A percentile compares a stretch with the other conserved stretches of the same genome.
phyloP scores from a whole-genome alignment of 306 rosid species.

The Vachellia pachyceras region DNA sequence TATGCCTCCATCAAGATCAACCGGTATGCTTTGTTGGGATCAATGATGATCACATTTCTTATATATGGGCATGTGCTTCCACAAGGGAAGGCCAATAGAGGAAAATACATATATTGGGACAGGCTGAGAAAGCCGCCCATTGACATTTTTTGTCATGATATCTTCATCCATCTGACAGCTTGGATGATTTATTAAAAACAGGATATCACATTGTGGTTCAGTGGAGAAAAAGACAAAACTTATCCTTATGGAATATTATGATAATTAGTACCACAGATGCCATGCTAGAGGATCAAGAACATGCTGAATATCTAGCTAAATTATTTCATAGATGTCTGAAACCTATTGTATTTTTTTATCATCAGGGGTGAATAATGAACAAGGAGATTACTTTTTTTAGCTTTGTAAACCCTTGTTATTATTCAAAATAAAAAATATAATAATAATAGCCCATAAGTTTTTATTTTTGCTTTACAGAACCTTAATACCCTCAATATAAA shows the following conservation, averaged over 20 bases:
- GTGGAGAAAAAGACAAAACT: constrained; percentile 68
- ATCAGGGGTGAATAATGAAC: no score
- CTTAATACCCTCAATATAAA: no score
- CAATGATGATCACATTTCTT: not conserved
- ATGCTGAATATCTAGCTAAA: no score
- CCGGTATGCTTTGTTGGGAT: no score
- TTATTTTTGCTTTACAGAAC: not conserved
- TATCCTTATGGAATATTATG: constrained; percentile 67
- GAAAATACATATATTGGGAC: constrained; percentile 61
- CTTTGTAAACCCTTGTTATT: no score
- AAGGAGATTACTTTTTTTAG: no score
- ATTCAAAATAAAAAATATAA: no score
- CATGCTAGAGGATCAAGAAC: no score
- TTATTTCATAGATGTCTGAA: no score
- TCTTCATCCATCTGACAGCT: constrained; percentile 59
- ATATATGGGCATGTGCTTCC: constrained; percentile 57
- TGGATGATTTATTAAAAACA: constrained; percentile 59
- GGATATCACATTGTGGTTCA: constrained; percentile 73
- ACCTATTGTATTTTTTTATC: no score
- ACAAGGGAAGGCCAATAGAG: constrained; percentile 54
- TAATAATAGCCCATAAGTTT: not conserved
- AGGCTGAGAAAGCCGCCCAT: constrained; percentile 65
- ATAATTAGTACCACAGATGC: no score
- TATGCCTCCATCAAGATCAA: no score
- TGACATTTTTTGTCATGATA: constrained; percentile 49